Evolutionary conservation across 1,284 basidiomycete genomes (phyloP), one percentile per base, ranked within the genome.

Genomic region (Stereum hirsutum): DNA sequence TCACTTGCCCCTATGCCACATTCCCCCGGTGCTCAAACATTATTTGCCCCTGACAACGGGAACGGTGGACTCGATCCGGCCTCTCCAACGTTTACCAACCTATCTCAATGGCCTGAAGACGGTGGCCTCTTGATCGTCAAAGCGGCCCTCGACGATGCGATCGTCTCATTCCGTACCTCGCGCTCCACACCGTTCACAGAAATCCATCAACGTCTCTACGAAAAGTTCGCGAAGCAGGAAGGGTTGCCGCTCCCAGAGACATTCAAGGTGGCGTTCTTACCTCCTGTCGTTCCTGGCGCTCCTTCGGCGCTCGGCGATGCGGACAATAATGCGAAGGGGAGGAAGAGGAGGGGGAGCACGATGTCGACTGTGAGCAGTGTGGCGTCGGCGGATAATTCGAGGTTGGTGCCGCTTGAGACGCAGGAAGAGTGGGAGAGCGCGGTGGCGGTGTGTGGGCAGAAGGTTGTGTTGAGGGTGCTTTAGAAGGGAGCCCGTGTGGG

Each of bases 221-320:
- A 78, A 42, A 85, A 83, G 54, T 78, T 87, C 52, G 64, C 70
- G 15, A 64, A 66, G 14, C 72, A 78, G 50, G 80, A 78, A 54
- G 71, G 68, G 42, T 51, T 78, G 36, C 61, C 65, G 6, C 69
- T 84, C 19, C 66, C 68, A 2, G 60, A 67, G 6, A 56, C 63
- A 7, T 85, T 86, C 55, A 63, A 64, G 7, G 58, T 86, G 19
- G 75, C 72, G 39, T 64, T 74, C 44, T 57, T 66, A 17, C 50
- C 57, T 34, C 48, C 53, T 23, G 33, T 57, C 53, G 26, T 8
- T 2, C 25, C 49, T 49, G 33, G 41, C 26, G 41, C 43, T 34
- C 37, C 33, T 24, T 46, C 50, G 11, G 47, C 58, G 37, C n/a
- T n/a, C n/a, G n/a, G n/a, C n/a, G n/a, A n/a, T n/a, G n/a, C n/a